Evolutionary conservation across 371 early-diverging fungal genomes (phyloP).

Genomic region (Mycotypha africana): DNA sequence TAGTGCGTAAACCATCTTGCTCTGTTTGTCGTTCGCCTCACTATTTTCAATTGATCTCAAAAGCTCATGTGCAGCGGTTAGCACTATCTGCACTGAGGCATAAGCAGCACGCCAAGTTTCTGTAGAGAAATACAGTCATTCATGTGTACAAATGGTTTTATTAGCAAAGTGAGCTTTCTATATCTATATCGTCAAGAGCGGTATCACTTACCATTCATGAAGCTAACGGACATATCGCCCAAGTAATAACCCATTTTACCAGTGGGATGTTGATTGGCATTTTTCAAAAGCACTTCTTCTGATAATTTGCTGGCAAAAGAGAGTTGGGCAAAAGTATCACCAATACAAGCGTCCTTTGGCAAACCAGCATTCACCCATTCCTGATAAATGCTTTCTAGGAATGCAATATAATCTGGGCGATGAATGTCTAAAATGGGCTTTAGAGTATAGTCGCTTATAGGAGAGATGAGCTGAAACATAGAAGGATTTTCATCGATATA

Average conservation of each 20-base stretch:
- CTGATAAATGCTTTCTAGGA: constrained; percentile 50
- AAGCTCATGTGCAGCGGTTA: constrained; percentile 55
- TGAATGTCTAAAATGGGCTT: constrained; percentile 58
- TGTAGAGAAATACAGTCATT: too few relatives aligned
- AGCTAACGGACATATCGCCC: constrained; percentile 56
- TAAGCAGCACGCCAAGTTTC: constrained; percentile 66
- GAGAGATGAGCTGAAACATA: constrained; percentile 25
- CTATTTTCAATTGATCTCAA: constrained; percentile 6
- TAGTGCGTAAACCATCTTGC: constrained; percentile 55
- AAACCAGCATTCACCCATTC: constrained; percentile 58
- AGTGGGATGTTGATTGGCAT: constrained; percentile 8
- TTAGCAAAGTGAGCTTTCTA: too few relatives aligned
- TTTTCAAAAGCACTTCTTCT: constrained; percentile 23
- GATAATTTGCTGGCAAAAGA: constrained; percentile 24
- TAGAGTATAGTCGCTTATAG: constrained; percentile 50
- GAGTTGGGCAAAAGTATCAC: constrained; percentile 48
- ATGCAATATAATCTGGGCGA: constrained; percentile 49
- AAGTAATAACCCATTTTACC: constrained; percentile 40
- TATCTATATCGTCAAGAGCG: too few relatives aligned
- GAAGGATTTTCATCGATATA: constrained; percentile 17
- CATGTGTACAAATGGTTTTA: too few relatives aligned
- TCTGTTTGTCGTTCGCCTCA: constrained; percentile 6
- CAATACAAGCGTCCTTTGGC: constrained; percentile 52
- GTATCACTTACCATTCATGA: constrained; percentile 44
- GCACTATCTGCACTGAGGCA: constrained; percentile 58